These are phyloP conservation scores for Trichoderma afroharzianum DNA, from an alignment of 2,329 filamentous ascomycete species.

Conservation along the genomic window DNA sequence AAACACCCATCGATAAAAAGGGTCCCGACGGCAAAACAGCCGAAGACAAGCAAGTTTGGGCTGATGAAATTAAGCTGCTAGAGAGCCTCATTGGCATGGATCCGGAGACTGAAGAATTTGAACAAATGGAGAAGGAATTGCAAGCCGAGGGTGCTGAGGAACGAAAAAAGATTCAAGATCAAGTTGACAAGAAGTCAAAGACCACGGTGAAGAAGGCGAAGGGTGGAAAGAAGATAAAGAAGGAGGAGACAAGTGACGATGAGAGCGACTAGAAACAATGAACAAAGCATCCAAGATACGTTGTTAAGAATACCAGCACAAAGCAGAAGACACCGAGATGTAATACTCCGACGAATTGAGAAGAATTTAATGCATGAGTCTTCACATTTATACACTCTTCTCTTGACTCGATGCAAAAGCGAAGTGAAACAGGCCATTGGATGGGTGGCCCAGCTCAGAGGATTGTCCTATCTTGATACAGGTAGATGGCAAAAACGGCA, in stretches of 20 bases:
- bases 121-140: slow-evolving; percentile 59
- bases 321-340: too few relatives aligned
- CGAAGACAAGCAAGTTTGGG: slow-evolving; percentile 84
- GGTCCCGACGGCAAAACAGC: slow-evolving; percentile 61
- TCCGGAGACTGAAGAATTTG: slow-evolving; percentile 68
- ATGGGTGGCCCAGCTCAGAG: too few relatives aligned
- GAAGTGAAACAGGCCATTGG: too few relatives aligned
- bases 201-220: slow-evolving; percentile 48
- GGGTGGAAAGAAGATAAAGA: slow-evolving; percentile 29
- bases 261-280: slow-evolving; percentile 30
- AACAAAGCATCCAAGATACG: not conserved
- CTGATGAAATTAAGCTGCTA: slow-evolving; percentile 88
- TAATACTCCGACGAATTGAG: too few relatives aligned
- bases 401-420: too few relatives aligned
- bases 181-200: slow-evolving; percentile 70
- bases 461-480: too few relatives aligned
- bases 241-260: slow-evolving; percentile 31
- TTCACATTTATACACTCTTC: too few relatives aligned
- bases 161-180: slow-evolving; percentile 70
- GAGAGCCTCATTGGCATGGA: slow-evolving; percentile 87
- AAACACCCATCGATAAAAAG: slow-evolving; percentile 84
- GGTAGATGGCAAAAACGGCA: too few relatives aligned
- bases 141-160: slow-evolving; percentile 66
- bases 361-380: too few relatives aligned
- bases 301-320: not conserved